Evolutionary conservation across 1,284 basidiomycete species (phyloP), one percentile per base, ranked within the genome.

Genomic region (Meripilus lineatus): DNA sequence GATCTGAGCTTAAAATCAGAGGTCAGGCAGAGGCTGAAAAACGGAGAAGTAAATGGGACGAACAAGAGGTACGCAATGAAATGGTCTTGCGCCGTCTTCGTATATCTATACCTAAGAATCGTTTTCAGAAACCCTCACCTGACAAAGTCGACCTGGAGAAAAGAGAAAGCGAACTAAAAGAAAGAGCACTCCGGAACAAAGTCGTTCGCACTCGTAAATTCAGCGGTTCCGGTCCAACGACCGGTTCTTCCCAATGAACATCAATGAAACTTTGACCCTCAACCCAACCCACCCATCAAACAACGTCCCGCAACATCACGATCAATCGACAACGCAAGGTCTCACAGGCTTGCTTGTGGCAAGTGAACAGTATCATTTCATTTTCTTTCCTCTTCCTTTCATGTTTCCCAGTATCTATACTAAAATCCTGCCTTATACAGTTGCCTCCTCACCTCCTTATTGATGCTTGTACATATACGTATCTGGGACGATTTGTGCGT

Each of bases 121-220:
- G 17, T 35, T 35, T 25, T 10, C 15, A 18, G 33, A 22, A 28
- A 48, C 34, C 40, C 2, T 36, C 44, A 54, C 47, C 32, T 11
- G 54, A 58, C 26, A 38, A 41, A 34, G 47, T 42, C 4, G 56
- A 62, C 43, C 64, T 87, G 24, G 77, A 77, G 52, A 74, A 67
- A 54, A 64, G 80, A 46, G 84, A 88, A 55, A 87, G 75, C 53
- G 85, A 89, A 56, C 59, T 89, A 38, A 88, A 87, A 58, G 85
- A 89, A 54, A 75, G 68, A 57, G 85, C 85, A n/a, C 60, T 89
- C 56, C 73, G 85, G 53, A 87, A 88, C 56, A 89, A 89, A 58
- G 85, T 89, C 43, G 76, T 89, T 52, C 71, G 82, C 54, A 81
- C 80, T 25, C 69, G 84, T 52, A 86, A 83, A 59, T 58, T 60